Base-by-base conservation (phyloP, 106 monocot species). In the Dendrobium officinale region DNA sequence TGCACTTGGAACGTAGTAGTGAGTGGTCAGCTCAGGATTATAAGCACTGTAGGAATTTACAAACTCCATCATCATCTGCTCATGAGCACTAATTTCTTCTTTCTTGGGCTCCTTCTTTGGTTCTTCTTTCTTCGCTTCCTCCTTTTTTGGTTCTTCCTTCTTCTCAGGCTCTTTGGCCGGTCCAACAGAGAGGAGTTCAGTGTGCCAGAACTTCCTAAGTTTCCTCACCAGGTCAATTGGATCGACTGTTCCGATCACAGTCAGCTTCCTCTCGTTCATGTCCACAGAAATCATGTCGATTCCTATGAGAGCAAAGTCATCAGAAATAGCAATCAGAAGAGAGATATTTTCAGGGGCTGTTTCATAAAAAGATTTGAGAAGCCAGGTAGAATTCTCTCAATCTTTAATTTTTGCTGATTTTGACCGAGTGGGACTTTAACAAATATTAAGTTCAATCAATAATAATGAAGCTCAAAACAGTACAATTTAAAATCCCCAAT, bases 281-380 rank as follows among this genome's bases (percentile, higher is more conserved):
- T 91, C 75, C 73, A 89, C 81, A 26, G 83, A 55, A 9, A 91
- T 83, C 45, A 87, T 83, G 56, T 91, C 89, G 64, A 91, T 87
- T 58, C 91, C 91, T 91, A 82, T n/a, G 75, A 44, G 44, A 45
- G 18, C 6, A 3, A 19, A 49, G 75, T 2, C 6, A 15, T 76
- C 4, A 17, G 70, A 37, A 70, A 73, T 73, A 40, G 9, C 33
- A 73, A 42, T 17, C 5, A 2, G 15, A 13, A 37, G 24, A 37
- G 24, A 55, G 41, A n/a, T 55, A 17, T 43, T 26, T n/a, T 29
- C 17, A 51, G 51, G 1, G 51, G 51, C 51, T 51, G 51, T 51
- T 51, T 51, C 13, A 13, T 11, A 13, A 13, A 10, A 51, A 51
- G 51, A 51, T 51, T 51, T 2, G 2, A 51, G n/a, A n/a, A n/a